These are phyloP conservation scores for Dendrobium chrysotoxum DNA, from an alignment of 106 monocot genomes.

Conservation along the genomic window DNA sequence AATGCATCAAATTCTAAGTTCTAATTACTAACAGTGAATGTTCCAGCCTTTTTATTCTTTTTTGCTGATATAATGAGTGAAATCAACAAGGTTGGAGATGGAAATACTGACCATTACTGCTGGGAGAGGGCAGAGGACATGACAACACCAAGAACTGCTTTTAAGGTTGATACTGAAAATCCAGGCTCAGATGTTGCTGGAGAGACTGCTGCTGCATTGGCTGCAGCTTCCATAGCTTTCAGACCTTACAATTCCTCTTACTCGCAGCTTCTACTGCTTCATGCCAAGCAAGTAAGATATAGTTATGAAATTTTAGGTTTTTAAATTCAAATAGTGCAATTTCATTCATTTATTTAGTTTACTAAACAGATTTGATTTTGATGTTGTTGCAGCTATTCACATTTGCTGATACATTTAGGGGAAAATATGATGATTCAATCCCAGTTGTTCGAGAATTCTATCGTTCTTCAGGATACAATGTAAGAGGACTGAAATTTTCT, in stretches of 20 bases:
- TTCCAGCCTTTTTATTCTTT: too few species aligned
- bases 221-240: constrained; percentile 81
- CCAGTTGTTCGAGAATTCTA: constrained; percentile 47
- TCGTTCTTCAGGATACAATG: constrained; percentile 59
- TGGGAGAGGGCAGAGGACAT: constrained; percentile 94
- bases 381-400: constrained; percentile 50
- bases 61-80: too few species aligned
- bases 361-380: background rate
- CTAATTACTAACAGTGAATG: too few species aligned
- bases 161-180: constrained; percentile 44
- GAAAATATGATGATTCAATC: constrained; percentile 57
- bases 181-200: constrained; percentile 79
- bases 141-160: constrained; percentile 63
- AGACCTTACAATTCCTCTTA: constrained; percentile 60
- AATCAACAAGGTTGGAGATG: constrained; percentile 69
- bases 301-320: background rate
- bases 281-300: constrained; percentile 57
- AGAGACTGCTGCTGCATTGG: constrained; percentile 84
- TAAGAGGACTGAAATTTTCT: constrained; percentile 13
- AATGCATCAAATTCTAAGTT: too few species aligned
- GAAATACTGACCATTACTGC: constrained; percentile 72
- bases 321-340: background rate
- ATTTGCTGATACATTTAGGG: constrained; percentile 82
- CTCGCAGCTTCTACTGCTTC: constrained; percentile 57
- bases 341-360: background rate